Base-by-base conservation (phyloP, 2,329 filamentous ascomycete genomes). In the Cordyceps pruinosa region DNA sequence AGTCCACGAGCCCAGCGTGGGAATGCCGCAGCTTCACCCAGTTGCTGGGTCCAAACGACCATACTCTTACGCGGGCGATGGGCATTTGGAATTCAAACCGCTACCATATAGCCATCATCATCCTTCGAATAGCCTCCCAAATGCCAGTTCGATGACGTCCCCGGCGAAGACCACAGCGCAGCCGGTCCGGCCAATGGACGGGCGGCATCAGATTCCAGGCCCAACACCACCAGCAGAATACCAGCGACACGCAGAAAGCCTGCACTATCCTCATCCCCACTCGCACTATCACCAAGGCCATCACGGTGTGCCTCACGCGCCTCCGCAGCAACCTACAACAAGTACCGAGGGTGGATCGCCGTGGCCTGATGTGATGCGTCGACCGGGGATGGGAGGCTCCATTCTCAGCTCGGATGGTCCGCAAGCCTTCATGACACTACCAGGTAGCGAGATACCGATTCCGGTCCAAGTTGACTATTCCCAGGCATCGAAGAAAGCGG, bases 401-500 rank as follows among this genome's bases (percentile, higher is more conserved):
- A 58, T 68, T 53, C 60, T 67, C 28, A 64, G 63, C 13, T 57
- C 66, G 19, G 70, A 73, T 39, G 69, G 68, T 25, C 70, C 72
- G 42, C 70, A 73, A 51, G 70, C 70, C n/a, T 71, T 66, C 51
- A 71, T 73, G 69, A 68, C 68, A 12, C 60, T 73, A 10, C 72
- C 72, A 4, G 71, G 72, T 19, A 71, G 66, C 34, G 70, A 72
- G 32, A 68, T 66, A 6, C 69, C 70, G 3, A 79, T 83, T 42
- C 71, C 77, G 10, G 83, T 92, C 49, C 85, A 86, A 15, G 84
- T 93, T 10, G 90, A 96, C 68, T 84, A 89, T 44, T 87, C 90
- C 63, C 87, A 90, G 64, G 90, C 87, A 13, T 95, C 90, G 13
- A 87, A 86, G 63, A 84, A 89, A 64, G 88, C 89, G 39, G 89